Evolutionary conservation across 2,329 filamentous ascomycete genomes (phyloP), one percentile per base, ranked within the genome.

Genomic region (Cytospora mali): DNA sequence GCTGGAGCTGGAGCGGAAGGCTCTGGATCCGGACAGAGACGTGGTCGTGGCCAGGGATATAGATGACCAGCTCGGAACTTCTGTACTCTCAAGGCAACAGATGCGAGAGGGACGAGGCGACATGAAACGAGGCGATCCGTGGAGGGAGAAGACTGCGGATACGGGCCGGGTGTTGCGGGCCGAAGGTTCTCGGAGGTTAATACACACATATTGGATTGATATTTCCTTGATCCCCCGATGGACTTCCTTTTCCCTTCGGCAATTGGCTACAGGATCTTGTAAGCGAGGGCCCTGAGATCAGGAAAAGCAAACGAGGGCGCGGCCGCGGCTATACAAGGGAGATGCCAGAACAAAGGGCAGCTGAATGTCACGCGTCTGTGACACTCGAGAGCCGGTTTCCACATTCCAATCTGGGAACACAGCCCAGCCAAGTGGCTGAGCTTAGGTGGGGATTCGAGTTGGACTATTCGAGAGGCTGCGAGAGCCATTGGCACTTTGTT

Each of bases 401-500:
- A 35, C 52, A 61, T 61, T 61, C 54, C 62, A 57, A 62, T 58
- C 33, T 31, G 35, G 50, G 48, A 39, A 51, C 25, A 18, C 14
- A 21, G 49, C 39, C 21, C 27, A 55, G 60, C 55, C 55, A 60
- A 63, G 63, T 65, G 63, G 63, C 63, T 65, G 56, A 56, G 33
- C 23, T 27, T 35, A 53, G 48, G 63, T 50, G 55, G 63, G 56
- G 60, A 29, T 46, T 42, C 56, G 25, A 55, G 60, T 48, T 14
- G 48, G 29, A 65, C 63, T 63, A 65, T 65, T 59, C 63, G 49
- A 53, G 60, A 65, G 60, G 63, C 63, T 63, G 60, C 50, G 39
- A 60, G 56, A 62, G 55, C 46, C 54, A 57, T 58, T 53, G 53
- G 49, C 28, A 51, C 27, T 54, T 51, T 35, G 42, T 46, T 46